Evolutionary conservation across 805 yeast genomes (phyloP), one percentile per base, ranked within the genome.

Genomic region (Wickerhamiella musiphila): DNA sequence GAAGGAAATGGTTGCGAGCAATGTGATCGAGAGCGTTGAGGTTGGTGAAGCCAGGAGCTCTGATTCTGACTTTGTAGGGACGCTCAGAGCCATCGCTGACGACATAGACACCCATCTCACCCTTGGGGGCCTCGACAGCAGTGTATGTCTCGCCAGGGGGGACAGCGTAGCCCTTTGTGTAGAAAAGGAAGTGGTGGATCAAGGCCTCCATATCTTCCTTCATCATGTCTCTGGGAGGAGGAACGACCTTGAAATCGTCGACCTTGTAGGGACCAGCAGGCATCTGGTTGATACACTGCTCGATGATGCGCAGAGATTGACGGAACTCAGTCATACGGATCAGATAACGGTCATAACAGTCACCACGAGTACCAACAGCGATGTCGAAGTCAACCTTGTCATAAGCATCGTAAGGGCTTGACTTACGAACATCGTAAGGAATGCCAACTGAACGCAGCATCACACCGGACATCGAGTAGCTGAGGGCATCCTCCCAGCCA

Each of bases 31-130:
- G 78, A 8, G 90, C 93, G 43, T 75, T 90, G 52, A 81, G 64
- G 58, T 79, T 92, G 23, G 93, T 83, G 53, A 81, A 81, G 28
- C 93, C 93, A 29, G 93, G 93, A n/a, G 92, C 83, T 60, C 93
- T 74, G 49, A 81, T 79, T 63, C 78, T 79, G 64, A 93, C 78
- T 60, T 83, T 72, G 62, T 81, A 81, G 22, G 93, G 93, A 57
- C 90, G 70, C 61, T 81, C 93, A 37, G 77, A 58, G 35, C 93
- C 93, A 59, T 81, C 93, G 44, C 83, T 71, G 35, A 81, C 92
- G 32, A 81, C 73, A 51, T 74, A 81, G 35, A 78, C 92, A 38
- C 78, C 93, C 90, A 81, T 78, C 59, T 81, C 93, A 53, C 93
- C 93, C 69, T 81, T 81, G 54, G 93, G 93, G 16, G 93, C 93